Base-by-base conservation (phyloP, 2,329 filamentous ascomycete genomes). In the Plectosphaerella sp. region DNA sequence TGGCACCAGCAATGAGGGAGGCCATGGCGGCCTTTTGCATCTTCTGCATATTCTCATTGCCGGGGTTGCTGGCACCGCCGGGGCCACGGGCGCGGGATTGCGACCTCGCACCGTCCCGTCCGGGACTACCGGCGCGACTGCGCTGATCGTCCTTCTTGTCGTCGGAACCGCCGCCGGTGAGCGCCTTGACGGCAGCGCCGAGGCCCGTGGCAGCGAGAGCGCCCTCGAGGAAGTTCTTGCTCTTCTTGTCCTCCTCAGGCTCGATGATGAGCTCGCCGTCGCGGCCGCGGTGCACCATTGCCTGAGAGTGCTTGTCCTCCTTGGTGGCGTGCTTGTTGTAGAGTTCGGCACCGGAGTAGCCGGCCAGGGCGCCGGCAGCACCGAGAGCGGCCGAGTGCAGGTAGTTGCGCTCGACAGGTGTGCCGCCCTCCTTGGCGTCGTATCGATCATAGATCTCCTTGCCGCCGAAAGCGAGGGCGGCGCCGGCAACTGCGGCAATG, bases 1-100 rank as follows among this genome's bases (percentile, higher is more conserved):
- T 88, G 41, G 92, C 93, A 61, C 91, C 93, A 28, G 93, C 92
- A 46, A 96, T 82, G 39, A 97, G 77, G 18, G 92, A 94, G 35
- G 93, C 92, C 75, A 94, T 93, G 66, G 92, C 90, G 35, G 91
- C 91, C 71, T 96, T 91, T 59, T 91, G 85, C 46, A 90, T 82
- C 61, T 89, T 89, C 61, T 74, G 77, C 46, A 90, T 82, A 61
- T 74, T 78, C 36, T 74, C 70, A 12, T 65, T 64, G 28, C 64
- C 67, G 42, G 67, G 63, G 49, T 76, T 72, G 49, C 76, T 72
- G 11, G 28, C 28, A 33, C 28, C 28, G 41, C 75, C 77, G 52
- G 74, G 57, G 7, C n/a, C 41, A 71, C 76, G 37, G 55, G 74
- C 75, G 52, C 78, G 73, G 43, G 78, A 76, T 51, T 76, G 72